Evolutionary conservation across 441 rosid genomes (phyloP).

Genomic region (Corymbia calophylla): DNA sequence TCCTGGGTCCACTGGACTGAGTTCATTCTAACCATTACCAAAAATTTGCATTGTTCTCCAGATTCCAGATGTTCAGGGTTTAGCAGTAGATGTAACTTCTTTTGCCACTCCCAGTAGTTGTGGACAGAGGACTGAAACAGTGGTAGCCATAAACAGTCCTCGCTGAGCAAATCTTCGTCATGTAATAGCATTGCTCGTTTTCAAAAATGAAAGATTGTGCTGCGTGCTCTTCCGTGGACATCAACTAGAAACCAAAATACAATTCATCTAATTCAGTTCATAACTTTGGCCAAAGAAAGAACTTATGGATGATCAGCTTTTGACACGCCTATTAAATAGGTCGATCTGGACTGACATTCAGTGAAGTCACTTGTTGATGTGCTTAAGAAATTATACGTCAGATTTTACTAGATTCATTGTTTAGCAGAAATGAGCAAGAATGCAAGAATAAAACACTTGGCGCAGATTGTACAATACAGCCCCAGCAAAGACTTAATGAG

Average conservation of each 20-base stretch:
- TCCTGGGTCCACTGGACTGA: too few species aligned
- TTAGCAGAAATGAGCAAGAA: not conserved
- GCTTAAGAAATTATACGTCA: too few species aligned
- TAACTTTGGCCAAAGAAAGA: too few species aligned
- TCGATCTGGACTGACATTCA: not conserved
- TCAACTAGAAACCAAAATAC: not conserved
- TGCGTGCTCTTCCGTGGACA: too few species aligned
- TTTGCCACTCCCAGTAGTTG: slow-evolving; percentile 29
- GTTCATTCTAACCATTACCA: too few species aligned
- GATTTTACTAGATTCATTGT: not conserved
- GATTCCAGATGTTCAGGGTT: not conserved
- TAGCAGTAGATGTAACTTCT: slow-evolving; percentile 33
- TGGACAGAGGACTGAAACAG: slow-evolving; percentile 21
- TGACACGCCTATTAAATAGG: too few species aligned
- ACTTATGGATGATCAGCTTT: too few species aligned
- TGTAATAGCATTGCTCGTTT: not conserved
- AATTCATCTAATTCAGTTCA: too few species aligned
- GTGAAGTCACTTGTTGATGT: too few species aligned
- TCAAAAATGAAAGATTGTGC: slow-evolving; percentile 1
- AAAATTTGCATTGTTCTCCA: too few species aligned
- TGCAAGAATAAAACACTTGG: not conserved
- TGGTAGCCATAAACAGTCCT: too few species aligned
- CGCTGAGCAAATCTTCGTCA: too few species aligned
- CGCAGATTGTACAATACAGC: not conserved
- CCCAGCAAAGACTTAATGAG: not conserved